A percentile compares a stretch with the other conserved stretches of the same genome.
Evolutionary conservation across 2,329 filamentous ascomycete species (phyloP).

Genomic region (Fusarium sp.): DNA sequence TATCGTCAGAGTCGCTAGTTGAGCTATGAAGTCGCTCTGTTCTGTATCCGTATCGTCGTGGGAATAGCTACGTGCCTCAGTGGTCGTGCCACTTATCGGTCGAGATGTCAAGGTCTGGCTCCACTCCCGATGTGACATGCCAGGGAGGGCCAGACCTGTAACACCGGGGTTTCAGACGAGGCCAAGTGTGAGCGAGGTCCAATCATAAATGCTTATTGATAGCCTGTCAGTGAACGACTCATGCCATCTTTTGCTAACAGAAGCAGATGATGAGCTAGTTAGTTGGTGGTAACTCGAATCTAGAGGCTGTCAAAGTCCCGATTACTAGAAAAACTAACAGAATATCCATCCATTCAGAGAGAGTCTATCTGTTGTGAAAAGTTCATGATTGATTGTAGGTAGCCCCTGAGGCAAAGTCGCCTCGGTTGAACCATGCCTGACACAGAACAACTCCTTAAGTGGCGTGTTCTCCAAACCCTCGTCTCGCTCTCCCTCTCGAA

Average conservation of each 20-base stretch:
- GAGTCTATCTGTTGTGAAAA: not conserved
- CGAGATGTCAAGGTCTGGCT: conserved; percentile 10
- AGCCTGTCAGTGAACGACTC: conserved; percentile 8
- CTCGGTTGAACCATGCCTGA: conserved; percentile 29
- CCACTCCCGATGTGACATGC: conserved; percentile 37
- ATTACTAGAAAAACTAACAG: not conserved
- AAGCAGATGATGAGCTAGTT: conserved; percentile 10
- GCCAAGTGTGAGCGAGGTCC: conserved; percentile 18
- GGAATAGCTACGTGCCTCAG: conserved; percentile 13
- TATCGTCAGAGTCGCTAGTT: not conserved
- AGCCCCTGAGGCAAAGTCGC: not conserved
- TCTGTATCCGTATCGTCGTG: conserved; percentile 6
- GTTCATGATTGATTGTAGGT: not conserved
- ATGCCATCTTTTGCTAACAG: conserved; percentile 8
- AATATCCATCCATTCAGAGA: not conserved
- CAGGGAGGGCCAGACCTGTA: conserved; percentile 45
- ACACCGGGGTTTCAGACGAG: conserved; percentile 45
- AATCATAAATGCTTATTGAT: conserved; percentile 25
- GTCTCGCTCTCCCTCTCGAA: conserved; percentile 17
- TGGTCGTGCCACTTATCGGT: conserved; percentile 21
- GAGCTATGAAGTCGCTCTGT: not conserved
- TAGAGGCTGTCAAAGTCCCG: not conserved
- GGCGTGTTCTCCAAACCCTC: conserved; percentile 37
- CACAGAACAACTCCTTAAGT: conserved; percentile 38
- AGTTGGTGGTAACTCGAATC: not conserved